Percentiles rank a stretch among this genome's conserved stretches.
Evolutionary conservation across 495 filamentous ascomycete species (phyloP).

Genomic region (Aspergillus heteromorphus): DNA sequence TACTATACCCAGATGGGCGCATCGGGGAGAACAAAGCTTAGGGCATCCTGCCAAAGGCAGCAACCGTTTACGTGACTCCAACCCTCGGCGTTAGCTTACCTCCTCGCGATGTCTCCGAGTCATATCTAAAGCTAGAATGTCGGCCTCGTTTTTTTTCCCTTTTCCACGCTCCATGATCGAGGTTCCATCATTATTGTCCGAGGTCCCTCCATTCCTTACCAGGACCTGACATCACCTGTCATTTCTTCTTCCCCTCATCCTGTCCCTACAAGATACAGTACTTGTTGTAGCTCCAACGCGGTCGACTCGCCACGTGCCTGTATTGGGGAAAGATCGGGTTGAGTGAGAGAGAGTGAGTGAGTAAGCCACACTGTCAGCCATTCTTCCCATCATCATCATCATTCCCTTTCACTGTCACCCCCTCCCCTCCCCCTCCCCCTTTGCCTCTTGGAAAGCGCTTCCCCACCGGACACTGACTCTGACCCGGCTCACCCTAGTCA

Average conservation of each 20-base stretch:
- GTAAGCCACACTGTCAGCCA: background rate
- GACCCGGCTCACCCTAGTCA: constrained; percentile 12
- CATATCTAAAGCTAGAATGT: background rate
- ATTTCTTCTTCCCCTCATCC: background rate
- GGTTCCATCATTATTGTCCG: no score
- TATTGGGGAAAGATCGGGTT: background rate
- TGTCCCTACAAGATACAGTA: no score
- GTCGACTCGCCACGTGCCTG: background rate
- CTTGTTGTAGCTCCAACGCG: no score
- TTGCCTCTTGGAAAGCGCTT: constrained; percentile 6
- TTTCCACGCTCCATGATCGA: background rate
- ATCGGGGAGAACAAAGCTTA: no score
- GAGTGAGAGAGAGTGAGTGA: no score
- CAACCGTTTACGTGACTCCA: background rate
- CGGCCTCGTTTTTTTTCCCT: background rate
- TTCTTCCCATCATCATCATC: background rate
- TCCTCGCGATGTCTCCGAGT: background rate
- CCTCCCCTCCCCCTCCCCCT: constrained; percentile 9
- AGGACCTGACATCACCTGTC: background rate
- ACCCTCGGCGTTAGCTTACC: background rate
- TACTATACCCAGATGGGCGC: no score
- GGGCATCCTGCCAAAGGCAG: background rate
- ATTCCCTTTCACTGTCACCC: background rate
- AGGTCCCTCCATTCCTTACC: background rate
- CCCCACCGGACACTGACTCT: background rate